Base-by-base conservation (phyloP, 1,139 yeast species). In the Candida smagusa region DNA sequence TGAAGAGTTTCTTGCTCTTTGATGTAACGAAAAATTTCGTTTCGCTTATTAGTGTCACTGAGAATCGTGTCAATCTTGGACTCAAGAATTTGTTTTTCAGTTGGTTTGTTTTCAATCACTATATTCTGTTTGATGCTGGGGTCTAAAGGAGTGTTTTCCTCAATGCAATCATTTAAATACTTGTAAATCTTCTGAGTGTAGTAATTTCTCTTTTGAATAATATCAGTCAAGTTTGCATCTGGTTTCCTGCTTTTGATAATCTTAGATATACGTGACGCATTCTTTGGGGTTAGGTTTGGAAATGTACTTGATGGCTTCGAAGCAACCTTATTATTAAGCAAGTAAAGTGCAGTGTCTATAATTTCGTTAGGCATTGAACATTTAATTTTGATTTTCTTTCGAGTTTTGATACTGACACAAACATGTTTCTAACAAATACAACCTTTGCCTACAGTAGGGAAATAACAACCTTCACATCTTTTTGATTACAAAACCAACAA, bases 1-100 rank as follows among this genome's bases (percentile, higher is more conserved):
- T 59, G 63, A 29, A 46, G 45, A 3, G 36, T 29, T 22, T 42
- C 34, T 28, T 60, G 64, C 12, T 47, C 40, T 3, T 33, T 23
- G 9, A 59, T 44, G 12, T 46, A 38, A 12, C 19, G 37, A 19
- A 12, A 16, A 28, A 40, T 35, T 12, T 40, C 43, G 6, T 26
- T 21, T 22, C 38, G 35, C 21, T 37, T 35, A 23, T 29, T 28
- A 7, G 34, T 27, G 24, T 40, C 40, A 3, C 33, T 23, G 2
- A 40, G 35, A 4, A 40, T 28, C 6, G 16, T 12, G 9, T 28
- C 22, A 28, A 28, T 28, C 5, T 16, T 16, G 19, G 19, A 16
- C 19, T 16, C 19, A 5, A 16, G 19, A 16, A 16, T 16, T 5
- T 16, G 19, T 16, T 16, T 16, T 16, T 16, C 19, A 16, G 3